phyloP scores from a whole-genome alignment of 2,329 filamentous ascomycete genomes.

The Fusarium succisae region DNA sequence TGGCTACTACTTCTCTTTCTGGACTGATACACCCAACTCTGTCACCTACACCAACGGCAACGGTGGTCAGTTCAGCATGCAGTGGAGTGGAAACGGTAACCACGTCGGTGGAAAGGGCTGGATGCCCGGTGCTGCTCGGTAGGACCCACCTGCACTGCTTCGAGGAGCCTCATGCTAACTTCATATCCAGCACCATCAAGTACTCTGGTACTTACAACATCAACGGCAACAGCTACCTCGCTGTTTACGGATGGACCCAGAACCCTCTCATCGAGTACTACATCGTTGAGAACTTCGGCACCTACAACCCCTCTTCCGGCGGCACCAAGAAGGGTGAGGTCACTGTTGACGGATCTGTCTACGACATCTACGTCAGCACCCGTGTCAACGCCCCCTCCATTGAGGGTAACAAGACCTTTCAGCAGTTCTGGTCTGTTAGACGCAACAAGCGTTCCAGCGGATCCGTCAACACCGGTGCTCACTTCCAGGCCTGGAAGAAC shows the following conservation, averaged over 20 bases:
- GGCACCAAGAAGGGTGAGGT: constrained; percentile 48
- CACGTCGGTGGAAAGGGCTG: constrained; percentile 43
- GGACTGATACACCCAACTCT: constrained; percentile 56
- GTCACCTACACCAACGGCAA: constrained; percentile 57
- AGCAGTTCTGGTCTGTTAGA: constrained; percentile 64
- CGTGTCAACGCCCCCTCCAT: constrained; percentile 58
- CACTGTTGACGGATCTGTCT: constrained; percentile 49
- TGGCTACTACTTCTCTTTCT: constrained; percentile 59
- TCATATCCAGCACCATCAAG: constrained; percentile 28
- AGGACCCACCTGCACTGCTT: background rate
- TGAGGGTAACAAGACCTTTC: constrained; percentile 59
- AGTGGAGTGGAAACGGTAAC: constrained; percentile 51
- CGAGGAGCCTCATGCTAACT: constrained; percentile 3
- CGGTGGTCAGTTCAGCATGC: constrained; percentile 55
- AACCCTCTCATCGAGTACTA: constrained; percentile 53
- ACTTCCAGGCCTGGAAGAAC: constrained; percentile 63
- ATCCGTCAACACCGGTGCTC: constrained; percentile 58
- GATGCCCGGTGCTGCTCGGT: constrained; percentile 46
- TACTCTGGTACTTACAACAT: constrained; percentile 46
- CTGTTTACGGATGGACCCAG: constrained; percentile 52
- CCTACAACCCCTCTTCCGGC: constrained; percentile 46
- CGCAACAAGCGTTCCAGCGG: constrained; percentile 59
- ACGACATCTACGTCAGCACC: constrained; percentile 50
- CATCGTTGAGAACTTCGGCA: constrained; percentile 50
- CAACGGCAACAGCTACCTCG: constrained; percentile 51